phyloP scores from a whole-genome alignment of 2,329 filamentous ascomycete genomes.

The Ophiocordyceps australis region DNA sequence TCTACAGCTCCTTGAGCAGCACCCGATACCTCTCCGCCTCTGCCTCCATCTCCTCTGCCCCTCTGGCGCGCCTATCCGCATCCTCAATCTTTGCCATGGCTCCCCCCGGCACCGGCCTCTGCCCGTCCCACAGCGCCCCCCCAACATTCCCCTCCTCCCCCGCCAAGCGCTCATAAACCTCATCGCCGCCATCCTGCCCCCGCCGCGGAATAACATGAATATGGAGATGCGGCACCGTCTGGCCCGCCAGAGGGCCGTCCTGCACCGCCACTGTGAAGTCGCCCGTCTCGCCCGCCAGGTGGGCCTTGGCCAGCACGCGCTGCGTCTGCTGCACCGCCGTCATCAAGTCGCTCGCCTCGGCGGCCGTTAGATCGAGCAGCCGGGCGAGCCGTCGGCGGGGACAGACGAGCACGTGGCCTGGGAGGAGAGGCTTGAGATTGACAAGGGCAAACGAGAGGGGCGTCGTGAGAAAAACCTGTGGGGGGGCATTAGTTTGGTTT shows the following conservation, averaged over 20 bases:
- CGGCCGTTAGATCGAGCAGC: constrained; percentile 52
- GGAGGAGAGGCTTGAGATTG: constrained; percentile 86
- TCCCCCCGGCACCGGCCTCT: constrained; percentile 29
- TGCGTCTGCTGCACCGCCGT: constrained; percentile 69
- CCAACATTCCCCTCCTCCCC: constrained; percentile 72
- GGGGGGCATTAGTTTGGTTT: background rate
- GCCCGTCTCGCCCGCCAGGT: constrained; percentile 29
- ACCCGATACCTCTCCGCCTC: constrained; percentile 54
- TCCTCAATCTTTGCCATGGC: constrained; percentile 56
- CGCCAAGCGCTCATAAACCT: constrained; percentile 70
- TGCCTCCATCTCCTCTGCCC: constrained; percentile 55
- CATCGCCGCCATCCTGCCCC: constrained; percentile 30
- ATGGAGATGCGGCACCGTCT: constrained; percentile 88
- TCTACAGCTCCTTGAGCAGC: constrained; percentile 26
- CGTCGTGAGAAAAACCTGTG: constrained; percentile 73
- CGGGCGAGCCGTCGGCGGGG: constrained; percentile 52
- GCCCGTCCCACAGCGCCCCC: constrained; percentile 42
- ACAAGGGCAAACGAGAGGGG: constrained; percentile 71
- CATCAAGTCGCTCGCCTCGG: constrained; percentile 71
- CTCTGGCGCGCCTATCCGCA: constrained; percentile 46
- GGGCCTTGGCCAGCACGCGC: constrained; percentile 46
- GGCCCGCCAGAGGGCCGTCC: constrained; percentile 75
- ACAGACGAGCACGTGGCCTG: constrained; percentile 84
- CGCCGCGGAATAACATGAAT: constrained; percentile 74
- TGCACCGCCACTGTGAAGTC: constrained; percentile 92